Percentiles rank a stretch among this genome's conserved stretches.
Conservation (phyloP, 2,329 filamentous ascomycete genomes). For the Colletotrichum tropicicola region DNA sequence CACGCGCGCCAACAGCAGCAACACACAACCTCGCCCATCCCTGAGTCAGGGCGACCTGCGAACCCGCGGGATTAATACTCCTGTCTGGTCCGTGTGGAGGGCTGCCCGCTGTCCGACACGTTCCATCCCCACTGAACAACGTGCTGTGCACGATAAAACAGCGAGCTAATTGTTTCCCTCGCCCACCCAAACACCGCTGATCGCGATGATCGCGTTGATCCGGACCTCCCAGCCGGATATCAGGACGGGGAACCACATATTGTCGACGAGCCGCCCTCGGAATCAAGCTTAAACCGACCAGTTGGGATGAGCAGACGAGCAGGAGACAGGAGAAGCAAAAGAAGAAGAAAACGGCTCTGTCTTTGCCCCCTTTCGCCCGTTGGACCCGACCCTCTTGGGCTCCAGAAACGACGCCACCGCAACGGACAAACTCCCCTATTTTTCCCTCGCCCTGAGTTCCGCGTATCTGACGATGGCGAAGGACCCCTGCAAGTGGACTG, state of each 20-base stretch:
- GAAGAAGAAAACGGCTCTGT: neutral
- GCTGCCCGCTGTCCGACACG: no score
- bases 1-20: no score
- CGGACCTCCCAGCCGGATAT: constrained; percentile 1
- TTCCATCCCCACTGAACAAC: constrained; percentile 24
- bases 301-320: constrained; percentile 3
- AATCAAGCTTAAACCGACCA: neutral
- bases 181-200: constrained; percentile 9
- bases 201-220: constrained; percentile 19
- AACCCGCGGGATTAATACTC: neutral
- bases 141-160: neutral
- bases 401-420: constrained; percentile 5
- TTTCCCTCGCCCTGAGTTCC: neutral
- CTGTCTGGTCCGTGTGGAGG: constrained; percentile 1
- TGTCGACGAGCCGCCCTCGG: neutral
- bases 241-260: neutral
- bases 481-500: constrained; percentile 4
- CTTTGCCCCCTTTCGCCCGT: neutral
- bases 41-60: neutral
- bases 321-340: neutral
- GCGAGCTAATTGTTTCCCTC: neutral
- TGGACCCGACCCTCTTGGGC: neutral
- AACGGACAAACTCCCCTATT: neutral
- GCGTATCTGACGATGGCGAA: neutral
- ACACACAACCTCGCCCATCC: no score